Evolutionary conservation across 1,284 basidiomycete species (phyloP).

Genomic region (Cerioporus squamosus): DNA sequence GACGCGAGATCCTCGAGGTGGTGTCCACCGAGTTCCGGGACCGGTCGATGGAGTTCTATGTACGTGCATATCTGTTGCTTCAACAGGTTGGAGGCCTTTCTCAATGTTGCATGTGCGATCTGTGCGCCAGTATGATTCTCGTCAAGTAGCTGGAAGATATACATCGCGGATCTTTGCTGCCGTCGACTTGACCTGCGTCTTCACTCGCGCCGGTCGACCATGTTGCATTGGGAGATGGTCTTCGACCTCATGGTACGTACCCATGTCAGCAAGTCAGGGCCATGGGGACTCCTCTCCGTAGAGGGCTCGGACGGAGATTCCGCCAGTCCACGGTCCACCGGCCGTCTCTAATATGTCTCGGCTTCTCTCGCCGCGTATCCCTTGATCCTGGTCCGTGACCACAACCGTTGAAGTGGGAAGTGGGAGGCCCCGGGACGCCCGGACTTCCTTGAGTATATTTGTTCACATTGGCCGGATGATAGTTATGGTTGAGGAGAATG

Average conservation of each 20-base stretch:
- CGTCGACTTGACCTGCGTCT: neutral
- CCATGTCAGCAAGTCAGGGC: neutral
- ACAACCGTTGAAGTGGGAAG: no score
- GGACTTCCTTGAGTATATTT: no score
- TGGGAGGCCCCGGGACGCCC: no score
- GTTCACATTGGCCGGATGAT: no score
- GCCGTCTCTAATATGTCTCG: no score
- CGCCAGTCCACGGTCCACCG: no score
- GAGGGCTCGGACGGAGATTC: no score
- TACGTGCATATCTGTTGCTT: conserved; percentile 45
- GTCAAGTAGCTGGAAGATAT: no score
- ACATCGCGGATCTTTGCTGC: neutral
- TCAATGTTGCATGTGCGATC: conserved; percentile 18
- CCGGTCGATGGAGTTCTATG: conserved; percentile 91
- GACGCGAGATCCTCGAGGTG: conserved; percentile 84
- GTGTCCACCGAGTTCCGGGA: conserved; percentile 91
- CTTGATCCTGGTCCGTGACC: no score
- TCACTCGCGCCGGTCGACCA: neutral
- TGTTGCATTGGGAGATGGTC: conserved; percentile 6
- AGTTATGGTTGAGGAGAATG: no score
- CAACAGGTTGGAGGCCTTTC: neutral
- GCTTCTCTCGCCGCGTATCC: no score
- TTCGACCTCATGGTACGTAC: neutral
- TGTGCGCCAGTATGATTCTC: neutral
- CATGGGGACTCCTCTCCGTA: no score